A percentile compares a stretch with the other conserved stretches of the same genome.
Conservation (phyloP, 495 filamentous ascomycete species). For the Hypoxylon lenormandii region DNA sequence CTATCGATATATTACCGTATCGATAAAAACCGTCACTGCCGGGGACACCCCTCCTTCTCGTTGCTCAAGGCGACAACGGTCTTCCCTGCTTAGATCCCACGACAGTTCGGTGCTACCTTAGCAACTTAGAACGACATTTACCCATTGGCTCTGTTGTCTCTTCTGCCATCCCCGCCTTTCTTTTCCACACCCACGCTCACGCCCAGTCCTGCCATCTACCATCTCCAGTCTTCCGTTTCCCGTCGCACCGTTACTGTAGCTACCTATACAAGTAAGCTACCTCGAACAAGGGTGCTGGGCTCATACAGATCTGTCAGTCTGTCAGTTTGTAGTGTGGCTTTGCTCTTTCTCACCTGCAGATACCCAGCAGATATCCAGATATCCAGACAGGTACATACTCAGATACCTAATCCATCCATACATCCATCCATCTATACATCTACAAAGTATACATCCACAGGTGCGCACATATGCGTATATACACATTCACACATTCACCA, state of each 20-base stretch:
- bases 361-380: constrained; percentile 13
- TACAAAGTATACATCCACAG: background rate
- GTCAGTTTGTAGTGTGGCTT: constrained; percentile 15
- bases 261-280: constrained; percentile 14
- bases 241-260: constrained; percentile 16
- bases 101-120: constrained; percentile 32
- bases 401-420: constrained; percentile 15
- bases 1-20: constrained; percentile 45
- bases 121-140: constrained; percentile 1
- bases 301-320: constrained; percentile 4
- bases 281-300: no score
- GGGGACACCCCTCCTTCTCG: constrained; percentile 20
- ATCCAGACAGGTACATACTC: constrained; percentile 4
- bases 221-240: constrained; percentile 13
- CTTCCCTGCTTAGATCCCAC: constrained; percentile 32
- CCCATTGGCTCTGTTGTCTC: background rate
- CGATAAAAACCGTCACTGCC: constrained; percentile 40
- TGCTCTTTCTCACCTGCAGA: constrained; percentile 8
- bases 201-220: background rate
- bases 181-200: background rate
- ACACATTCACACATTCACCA: no score
- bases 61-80: constrained; percentile 30
- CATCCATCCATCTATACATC: background rate
- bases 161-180: constrained; percentile 1
- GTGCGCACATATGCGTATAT: no score